Percentiles rank a stretch among this genome's conserved stretches.
phyloP scores from a whole-genome alignment of 306 rosid genomes.

The Rosa rugosa region DNA sequence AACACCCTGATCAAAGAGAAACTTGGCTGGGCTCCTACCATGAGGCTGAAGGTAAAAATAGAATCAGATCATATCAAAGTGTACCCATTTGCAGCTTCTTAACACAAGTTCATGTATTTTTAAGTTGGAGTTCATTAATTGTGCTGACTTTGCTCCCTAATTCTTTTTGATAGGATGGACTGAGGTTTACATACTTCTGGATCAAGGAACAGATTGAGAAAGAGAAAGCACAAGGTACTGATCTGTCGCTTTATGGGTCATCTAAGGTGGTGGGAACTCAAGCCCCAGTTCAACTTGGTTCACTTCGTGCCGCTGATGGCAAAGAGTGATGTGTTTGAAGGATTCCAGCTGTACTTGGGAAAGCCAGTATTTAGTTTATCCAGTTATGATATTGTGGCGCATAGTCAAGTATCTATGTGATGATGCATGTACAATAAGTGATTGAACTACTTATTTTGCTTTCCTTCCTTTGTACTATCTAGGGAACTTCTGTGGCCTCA shows the following conservation, averaged over 20 bases:
- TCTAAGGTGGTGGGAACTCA: slow-evolving; percentile 96
- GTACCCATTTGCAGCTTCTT: not conserved
- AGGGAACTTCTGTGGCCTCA: slow-evolving; percentile 24
- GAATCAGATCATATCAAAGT: not conserved
- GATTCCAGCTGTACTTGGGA: slow-evolving; percentile 7
- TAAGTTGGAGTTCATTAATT: not conserved
- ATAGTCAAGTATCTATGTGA: slow-evolving; percentile 12
- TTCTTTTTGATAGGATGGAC: slow-evolving; percentile 63
- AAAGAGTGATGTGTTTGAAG: slow-evolving; percentile 49
- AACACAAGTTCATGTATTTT: not conserved
- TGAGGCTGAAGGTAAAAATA: slow-evolving; percentile 81
- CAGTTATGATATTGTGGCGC: slow-evolving; percentile 16
- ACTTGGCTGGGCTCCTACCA: slow-evolving; percentile 99
- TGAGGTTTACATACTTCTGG: slow-evolving; percentile 95
- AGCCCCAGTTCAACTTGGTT: slow-evolving; percentile 96
- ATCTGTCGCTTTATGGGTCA: slow-evolving; percentile 69
- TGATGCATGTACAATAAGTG: slow-evolving; percentile 19
- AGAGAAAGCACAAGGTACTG: slow-evolving; percentile 76
- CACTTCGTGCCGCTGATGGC: slow-evolving; percentile 93
- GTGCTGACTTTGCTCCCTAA: not conserved
- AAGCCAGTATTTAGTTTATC: slow-evolving; percentile 19
- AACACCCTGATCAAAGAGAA: slow-evolving; percentile 93
- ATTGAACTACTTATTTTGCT: not conserved
- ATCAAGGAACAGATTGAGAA: slow-evolving; percentile 96
- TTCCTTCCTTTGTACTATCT: not conserved